Percentiles rank a stretch among this genome's conserved stretches.
Conservation (phyloP, 345 rosid species). For the Salix viminalis region DNA sequence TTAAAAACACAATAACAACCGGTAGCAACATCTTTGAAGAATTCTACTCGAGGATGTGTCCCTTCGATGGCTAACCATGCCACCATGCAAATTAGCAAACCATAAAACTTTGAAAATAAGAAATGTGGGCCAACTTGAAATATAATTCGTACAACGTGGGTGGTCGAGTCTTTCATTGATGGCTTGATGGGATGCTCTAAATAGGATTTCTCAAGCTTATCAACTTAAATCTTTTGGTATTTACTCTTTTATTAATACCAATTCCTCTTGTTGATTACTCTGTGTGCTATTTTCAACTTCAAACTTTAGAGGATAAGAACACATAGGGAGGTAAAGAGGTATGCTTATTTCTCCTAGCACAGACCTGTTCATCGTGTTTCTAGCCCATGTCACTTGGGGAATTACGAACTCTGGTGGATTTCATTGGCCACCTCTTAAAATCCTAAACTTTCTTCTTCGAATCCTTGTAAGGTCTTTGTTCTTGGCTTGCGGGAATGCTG, state of each 20-base stretch:
- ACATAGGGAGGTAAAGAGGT: background rate
- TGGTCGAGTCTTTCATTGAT: background rate
- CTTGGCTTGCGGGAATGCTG: background rate
- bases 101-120: background rate
- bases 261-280: background rate
- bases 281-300: background rate
- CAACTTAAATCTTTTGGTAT: background rate
- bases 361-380: too few species aligned
- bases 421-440: background rate
- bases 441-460: background rate
- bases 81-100: background rate
- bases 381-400: too few species aligned
- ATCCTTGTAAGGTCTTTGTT: background rate
- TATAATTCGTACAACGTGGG: slow-evolving; percentile 21
- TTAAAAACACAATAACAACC: too few species aligned
- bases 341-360: too few species aligned
- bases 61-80: background rate
- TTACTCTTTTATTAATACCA: background rate
- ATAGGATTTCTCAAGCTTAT: too few species aligned
- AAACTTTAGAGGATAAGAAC: background rate
- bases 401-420: background rate
- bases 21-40: too few species aligned
- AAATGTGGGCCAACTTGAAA: slow-evolving; percentile 19
- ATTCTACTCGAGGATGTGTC: background rate
- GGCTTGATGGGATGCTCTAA: slow-evolving; percentile 2